phyloP scores from a whole-genome alignment of 495 filamentous ascomycete species.

The Penicillium bovifimosum region DNA sequence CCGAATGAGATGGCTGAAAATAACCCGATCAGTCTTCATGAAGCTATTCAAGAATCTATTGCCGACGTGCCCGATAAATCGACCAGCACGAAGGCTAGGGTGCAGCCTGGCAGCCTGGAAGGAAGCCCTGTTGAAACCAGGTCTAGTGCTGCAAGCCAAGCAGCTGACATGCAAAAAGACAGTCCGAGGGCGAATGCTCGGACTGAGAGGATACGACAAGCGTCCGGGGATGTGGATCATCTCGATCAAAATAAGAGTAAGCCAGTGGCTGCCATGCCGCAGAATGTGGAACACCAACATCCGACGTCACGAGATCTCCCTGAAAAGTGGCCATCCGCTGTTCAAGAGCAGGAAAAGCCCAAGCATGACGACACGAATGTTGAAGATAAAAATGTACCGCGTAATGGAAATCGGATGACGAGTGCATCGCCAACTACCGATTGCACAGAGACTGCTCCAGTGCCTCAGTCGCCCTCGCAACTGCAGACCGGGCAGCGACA shows the following conservation, averaged over 20 bases:
- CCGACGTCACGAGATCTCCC: conserved; percentile 18
- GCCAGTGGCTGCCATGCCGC: neutral
- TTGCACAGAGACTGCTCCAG: conserved; percentile 10
- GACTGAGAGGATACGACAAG: neutral
- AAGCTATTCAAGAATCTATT: conserved; percentile 29
- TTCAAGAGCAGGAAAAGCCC: conserved; percentile 55
- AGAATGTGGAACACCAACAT: conserved; percentile 2
- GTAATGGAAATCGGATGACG: conserved; percentile 5
- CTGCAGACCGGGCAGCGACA: conserved; percentile 6
- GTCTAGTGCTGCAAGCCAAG: conserved; percentile 31
- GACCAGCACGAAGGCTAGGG: conserved; percentile 29
- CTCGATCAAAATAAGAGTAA: neutral
- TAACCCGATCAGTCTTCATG: conserved; percentile 10
- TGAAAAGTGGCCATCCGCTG: conserved; percentile 55
- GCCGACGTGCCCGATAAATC: conserved; percentile 44
- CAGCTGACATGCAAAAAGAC: conserved; percentile 16
- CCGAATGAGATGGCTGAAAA: conserved; percentile 24
- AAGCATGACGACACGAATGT: conserved; percentile 24
- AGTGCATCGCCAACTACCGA: conserved; percentile 13
- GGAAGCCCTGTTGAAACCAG: conserved; percentile 41
- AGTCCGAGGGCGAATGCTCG: conserved; percentile 1
- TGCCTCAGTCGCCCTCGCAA: conserved; percentile 9
- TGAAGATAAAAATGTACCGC: conserved; percentile 1
- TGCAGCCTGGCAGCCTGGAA: conserved; percentile 33
- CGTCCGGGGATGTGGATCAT: conserved; percentile 6